Evolutionary conservation across 202 grass and related monocot species (phyloP).

Genomic region (Carex arenaria): DNA sequence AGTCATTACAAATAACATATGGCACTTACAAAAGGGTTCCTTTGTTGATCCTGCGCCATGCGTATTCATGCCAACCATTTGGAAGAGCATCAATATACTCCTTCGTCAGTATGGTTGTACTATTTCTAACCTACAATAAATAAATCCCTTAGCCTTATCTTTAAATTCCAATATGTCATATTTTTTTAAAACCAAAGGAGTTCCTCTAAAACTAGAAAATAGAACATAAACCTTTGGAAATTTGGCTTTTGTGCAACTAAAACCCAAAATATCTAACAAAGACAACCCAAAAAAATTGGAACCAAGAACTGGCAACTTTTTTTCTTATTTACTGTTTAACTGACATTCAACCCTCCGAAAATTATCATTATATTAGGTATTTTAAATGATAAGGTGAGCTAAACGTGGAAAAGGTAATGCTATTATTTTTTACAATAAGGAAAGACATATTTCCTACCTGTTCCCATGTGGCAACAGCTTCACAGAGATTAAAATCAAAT

Average conservation of each 20-base stretch:
- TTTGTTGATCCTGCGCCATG: slow-evolving; percentile 96
- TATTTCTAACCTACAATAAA: slow-evolving; percentile 74
- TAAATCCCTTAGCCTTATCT: not conserved
- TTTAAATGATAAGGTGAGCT: not conserved
- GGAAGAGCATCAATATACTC: slow-evolving; percentile 91
- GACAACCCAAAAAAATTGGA: not conserved
- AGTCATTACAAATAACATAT: not conserved
- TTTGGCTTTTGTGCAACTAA: slow-evolving; percentile 1
- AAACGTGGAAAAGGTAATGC: not conserved
- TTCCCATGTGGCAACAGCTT: slow-evolving; percentile 88
- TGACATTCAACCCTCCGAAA: not conserved
- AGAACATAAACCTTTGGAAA: not conserved
- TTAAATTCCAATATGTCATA: not conserved
- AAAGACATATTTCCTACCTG: slow-evolving; percentile 36
- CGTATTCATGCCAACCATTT: slow-evolving; percentile 97
- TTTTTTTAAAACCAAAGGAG: not conserved
- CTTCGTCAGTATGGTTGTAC: slow-evolving; percentile 88
- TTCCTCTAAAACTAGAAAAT: not conserved
- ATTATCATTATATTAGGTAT: not conserved
- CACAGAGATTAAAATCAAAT: slow-evolving; percentile 88
- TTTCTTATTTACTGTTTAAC: not conserved
- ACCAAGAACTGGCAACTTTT: not conserved
- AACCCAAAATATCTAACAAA: not conserved
- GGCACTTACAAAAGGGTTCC: slow-evolving; percentile 76
- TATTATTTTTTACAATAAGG: not conserved